Base-by-base conservation (phyloP, 371 early-diverging fungal species). In the Mortierella sp. region DNA sequence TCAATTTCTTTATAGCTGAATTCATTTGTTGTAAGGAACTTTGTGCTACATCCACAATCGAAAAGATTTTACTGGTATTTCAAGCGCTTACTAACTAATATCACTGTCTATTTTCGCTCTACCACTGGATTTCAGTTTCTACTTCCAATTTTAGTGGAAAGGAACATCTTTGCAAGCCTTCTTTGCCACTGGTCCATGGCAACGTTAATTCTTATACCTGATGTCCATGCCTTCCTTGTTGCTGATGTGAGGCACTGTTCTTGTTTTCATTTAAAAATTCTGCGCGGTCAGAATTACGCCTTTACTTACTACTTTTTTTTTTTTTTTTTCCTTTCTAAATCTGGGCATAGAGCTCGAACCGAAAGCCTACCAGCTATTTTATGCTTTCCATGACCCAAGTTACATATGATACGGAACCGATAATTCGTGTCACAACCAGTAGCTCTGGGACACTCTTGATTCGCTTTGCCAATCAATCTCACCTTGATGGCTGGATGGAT, bases 141-240 rank as follows among this genome's bases (percentile, higher is more conserved):
- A 12, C 49, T 75, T 13, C 75, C 75, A 2, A 65, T 75, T 28
- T 42, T 45, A 0, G 29, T 54, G 22, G 54, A 56, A n/a, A 59
- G 45, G 32, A 35, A 26, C 53, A 17, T 58, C 22, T 3, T 75
- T 3, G 3, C 65, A 10, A 59, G 51, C 26, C 26, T 68, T 26
- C 60, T 75, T 2, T 68, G 68, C 10, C 69, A 75, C 37, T 75
- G 75, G 75, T 68, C 56, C 53, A 69, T 75, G 69, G 53, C 61
- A 8, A 75, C 75, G 0, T 9, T 75, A 12, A 68, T 75, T 60
- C 61, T 75, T 12, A 64, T 61, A 22, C 75, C 75, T 10, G 69
- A 75, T n/a, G 69, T 68, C 0, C 75, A 68, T n/a, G 69, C 75
- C 10, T 68, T 75, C 29, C 53, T 75, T 2, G 51, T 68, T 22